phyloP scores from a whole-genome alignment of 2,329 filamentous ascomycete genomes.

The Sordariomycetes sp. region DNA sequence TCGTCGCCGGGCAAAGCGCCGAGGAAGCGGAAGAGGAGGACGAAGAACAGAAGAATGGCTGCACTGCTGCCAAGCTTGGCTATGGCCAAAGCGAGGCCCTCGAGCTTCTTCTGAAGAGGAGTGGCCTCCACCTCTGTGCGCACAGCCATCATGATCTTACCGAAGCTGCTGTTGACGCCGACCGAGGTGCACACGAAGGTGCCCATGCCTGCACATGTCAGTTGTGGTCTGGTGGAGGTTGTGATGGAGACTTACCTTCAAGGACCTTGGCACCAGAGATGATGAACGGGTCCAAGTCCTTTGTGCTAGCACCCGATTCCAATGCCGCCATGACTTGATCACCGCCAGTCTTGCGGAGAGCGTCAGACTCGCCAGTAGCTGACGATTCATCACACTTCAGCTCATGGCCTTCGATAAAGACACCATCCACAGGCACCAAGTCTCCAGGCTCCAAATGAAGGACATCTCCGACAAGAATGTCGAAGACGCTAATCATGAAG shows the following conservation, averaged over 20 bases:
- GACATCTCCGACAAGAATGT: constrained; percentile 61
- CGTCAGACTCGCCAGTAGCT: constrained; percentile 64
- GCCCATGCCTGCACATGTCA: constrained; percentile 29
- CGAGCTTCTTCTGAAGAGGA: constrained; percentile 45
- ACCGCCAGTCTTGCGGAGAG: constrained; percentile 56
- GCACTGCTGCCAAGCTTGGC: constrained; percentile 47
- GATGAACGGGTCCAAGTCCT: constrained; percentile 56
- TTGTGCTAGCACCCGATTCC: constrained; percentile 26
- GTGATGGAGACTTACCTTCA: constrained; percentile 24
- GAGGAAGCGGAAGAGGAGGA: constrained; percentile 70
- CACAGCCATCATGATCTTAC: constrained; percentile 46
- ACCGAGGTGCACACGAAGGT: constrained; percentile 46
- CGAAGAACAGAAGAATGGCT: constrained; percentile 64
- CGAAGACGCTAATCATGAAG: constrained; percentile 52
- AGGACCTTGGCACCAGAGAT: constrained; percentile 45
- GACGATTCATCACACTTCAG: constrained; percentile 63
- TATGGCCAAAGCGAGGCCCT: constrained; percentile 19
- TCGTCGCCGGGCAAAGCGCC: constrained; percentile 46
- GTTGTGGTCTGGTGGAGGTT: neutral
- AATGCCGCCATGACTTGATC: constrained; percentile 48
- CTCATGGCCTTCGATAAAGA: constrained; percentile 48
- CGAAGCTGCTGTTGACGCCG: constrained; percentile 44
- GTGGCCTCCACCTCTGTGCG: constrained; percentile 41
- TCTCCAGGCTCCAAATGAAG: constrained; percentile 62
- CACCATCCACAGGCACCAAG: constrained; percentile 60